Evolutionary conservation across 2,329 filamentous ascomycete species (phyloP).

Genomic region (Aspergillus ochraceus): DNA sequence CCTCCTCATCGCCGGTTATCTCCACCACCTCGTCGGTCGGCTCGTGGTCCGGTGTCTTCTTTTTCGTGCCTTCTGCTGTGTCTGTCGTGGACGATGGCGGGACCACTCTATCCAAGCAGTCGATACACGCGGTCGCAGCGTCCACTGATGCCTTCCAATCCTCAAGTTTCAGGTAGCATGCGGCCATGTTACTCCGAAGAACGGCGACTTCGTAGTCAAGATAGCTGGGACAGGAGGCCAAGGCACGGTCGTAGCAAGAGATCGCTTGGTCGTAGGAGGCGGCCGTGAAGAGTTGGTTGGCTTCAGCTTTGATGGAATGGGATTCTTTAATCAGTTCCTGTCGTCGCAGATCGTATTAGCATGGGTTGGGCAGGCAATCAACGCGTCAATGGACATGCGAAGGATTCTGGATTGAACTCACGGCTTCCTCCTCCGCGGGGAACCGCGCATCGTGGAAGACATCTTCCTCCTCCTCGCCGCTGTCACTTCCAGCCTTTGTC

Average conservation of each 20-base stretch:
- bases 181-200: slow-evolving; percentile 82
- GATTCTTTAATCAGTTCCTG: slow-evolving; percentile 71
- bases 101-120: slow-evolving; percentile 66
- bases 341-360: slow-evolving; percentile 7
- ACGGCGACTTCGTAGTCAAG: slow-evolving; percentile 87
- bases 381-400: background rate
- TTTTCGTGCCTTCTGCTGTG: slow-evolving; percentile 15
- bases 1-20: slow-evolving; percentile 44
- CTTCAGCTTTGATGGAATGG: slow-evolving; percentile 69
- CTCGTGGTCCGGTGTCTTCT: slow-evolving; percentile 13
- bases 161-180: slow-evolving; percentile 79
- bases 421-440: slow-evolving; percentile 49
- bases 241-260: slow-evolving; percentile 76
- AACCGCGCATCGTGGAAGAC: slow-evolving; percentile 46
- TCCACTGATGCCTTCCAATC: slow-evolving; percentile 83
- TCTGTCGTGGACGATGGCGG: slow-evolving; percentile 40
- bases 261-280: slow-evolving; percentile 76
- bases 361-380: background rate
- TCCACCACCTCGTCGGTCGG: slow-evolving; percentile 46
- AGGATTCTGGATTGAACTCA: slow-evolving; percentile 26
- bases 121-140: slow-evolving; percentile 70
- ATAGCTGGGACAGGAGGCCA: slow-evolving; percentile 77
- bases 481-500: slow-evolving; percentile 23
- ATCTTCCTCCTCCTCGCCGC: slow-evolving; percentile 40
- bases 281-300: slow-evolving; percentile 75